These are phyloP conservation scores for Neurospora sp. DNA, from an alignment of 495 filamentous ascomycete species.

Conservation along the genomic window DNA sequence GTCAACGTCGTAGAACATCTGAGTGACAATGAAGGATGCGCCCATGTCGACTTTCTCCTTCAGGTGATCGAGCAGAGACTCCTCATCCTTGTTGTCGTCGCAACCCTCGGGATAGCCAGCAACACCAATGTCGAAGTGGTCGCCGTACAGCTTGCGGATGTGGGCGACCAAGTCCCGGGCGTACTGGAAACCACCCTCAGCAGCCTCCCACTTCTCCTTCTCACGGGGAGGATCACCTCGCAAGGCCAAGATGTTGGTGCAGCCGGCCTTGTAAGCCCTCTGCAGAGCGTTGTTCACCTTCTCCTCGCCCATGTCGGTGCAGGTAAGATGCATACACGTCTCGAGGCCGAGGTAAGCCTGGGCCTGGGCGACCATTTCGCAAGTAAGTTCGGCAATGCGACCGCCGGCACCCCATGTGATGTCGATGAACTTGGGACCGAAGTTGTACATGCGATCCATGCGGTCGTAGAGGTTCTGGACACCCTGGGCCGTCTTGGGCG, in stretches of 20 bases:
- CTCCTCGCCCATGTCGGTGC: conserved; percentile 90
- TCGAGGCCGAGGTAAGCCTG: conserved; percentile 95
- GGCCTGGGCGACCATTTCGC: conserved; percentile 94
- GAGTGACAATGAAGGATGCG: conserved; percentile 86
- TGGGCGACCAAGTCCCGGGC: conserved; percentile 90
- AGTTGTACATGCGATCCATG: conserved; percentile 96
- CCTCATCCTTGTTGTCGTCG: conserved; percentile 81
- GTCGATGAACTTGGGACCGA: conserved; percentile 93
- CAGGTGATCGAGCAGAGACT: conserved; percentile 78
- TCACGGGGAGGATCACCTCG: conserved; percentile 93
- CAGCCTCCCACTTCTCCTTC: conserved; percentile 83
- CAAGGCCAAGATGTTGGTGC: conserved; percentile 94
- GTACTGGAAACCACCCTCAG: conserved; percentile 79
- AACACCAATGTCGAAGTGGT: conserved; percentile 97
- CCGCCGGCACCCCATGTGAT: conserved; percentile 98
- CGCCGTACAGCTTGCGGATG: conserved; percentile 78
- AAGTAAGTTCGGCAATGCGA: conserved; percentile 78
- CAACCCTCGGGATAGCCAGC: conserved; percentile 95
- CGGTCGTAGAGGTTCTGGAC: conserved; percentile 99
- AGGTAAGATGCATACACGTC: conserved; percentile 98
- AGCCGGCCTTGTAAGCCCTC: conserved; percentile 87
- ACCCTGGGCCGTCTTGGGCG: conserved; percentile 97
- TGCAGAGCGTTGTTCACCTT: conserved; percentile 84
- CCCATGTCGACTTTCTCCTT: conserved; percentile 98
- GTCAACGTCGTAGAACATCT: conserved; percentile 99